These are phyloP conservation scores for Vanrija sp. DNA, from an alignment of 1,284 basidiomycete species.

Conservation along the genomic window DNA sequence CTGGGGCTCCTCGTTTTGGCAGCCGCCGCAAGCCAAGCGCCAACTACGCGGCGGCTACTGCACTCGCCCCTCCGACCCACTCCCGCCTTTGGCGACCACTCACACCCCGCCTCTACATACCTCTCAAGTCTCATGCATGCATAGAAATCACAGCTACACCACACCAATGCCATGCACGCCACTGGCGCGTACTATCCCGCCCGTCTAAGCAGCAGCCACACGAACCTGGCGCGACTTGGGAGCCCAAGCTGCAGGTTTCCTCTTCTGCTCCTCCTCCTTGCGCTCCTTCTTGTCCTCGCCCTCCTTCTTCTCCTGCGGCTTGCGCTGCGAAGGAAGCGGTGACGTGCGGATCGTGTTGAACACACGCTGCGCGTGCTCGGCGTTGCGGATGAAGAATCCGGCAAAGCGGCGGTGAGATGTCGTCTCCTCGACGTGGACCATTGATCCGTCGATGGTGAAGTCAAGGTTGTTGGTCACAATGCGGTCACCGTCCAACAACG, in stretches of 20 bases:
- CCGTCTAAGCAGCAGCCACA: conserved; percentile 24
- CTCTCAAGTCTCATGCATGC: no score
- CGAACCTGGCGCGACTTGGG: conserved; percentile 27
- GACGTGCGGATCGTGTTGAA: conserved; percentile 69
- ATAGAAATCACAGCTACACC: no score
- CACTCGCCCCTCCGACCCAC: no score
- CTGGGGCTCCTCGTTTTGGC: no score
- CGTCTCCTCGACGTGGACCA: conserved; percentile 92
- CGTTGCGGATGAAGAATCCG: conserved; percentile 95
- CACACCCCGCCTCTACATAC: no score
- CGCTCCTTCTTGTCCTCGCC: conserved; percentile 4
- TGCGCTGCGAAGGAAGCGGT: conserved; percentile 57
- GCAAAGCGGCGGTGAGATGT: conserved; percentile 88
- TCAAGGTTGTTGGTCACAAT: conserved; percentile 90
- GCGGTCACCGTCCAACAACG: conserved; percentile 75
- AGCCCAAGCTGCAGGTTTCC: conserved; percentile 22
- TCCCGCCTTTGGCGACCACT: no score
- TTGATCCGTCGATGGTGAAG: conserved; percentile 87
- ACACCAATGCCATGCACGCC: no score
- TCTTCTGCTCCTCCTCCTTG: neutral
- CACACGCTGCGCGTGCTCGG: conserved; percentile 80
- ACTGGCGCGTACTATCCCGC: no score
- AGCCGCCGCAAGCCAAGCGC: no score
- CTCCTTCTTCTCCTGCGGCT: conserved; percentile 3
- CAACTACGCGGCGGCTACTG: no score